Evolutionary conservation across 441 rosid genomes (phyloP), one percentile per base, ranked within the genome.

Genomic region (Aleurites moluccanus): DNA sequence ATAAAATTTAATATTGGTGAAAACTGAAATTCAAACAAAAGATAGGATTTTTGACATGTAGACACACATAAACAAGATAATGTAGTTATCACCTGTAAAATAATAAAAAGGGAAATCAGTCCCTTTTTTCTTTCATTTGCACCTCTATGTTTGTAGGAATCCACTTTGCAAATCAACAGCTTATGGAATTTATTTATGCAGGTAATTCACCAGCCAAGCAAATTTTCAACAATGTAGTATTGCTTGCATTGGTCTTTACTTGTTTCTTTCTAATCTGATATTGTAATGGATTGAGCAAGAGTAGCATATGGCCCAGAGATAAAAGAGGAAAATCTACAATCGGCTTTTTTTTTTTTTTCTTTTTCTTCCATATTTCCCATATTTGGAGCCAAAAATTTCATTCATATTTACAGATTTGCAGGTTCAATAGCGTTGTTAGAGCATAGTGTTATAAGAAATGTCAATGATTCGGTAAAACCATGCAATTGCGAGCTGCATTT

Each of bases 121-220:
- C 38, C 64, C 40, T 10, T 40, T 40, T 42, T 23, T 62, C 49
- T 10, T 6, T 45, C 50, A 33, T 3, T 18, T 42, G 50, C 50
- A 23, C 47, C 63, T 28, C 10, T 40, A 52, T 11, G n/a, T 20
- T 28, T 38, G 40, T 38, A 38, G 40, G 6, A 44, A 67, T 71
- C 30, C 55, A n/a, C 50, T 23, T n/a, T 4, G n/a, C 30, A 0
- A 30, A 21, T 72, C 75, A 50, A 52, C 45, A 11, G 21, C 53
- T 72, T 53, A 10, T 68, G 23, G 38, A 67, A 49, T 64, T 8
- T 73, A 14, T 35, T 67, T 49, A 25, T 78, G 87, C 86, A 89
- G 92, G 88, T 70, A 78, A 76, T 61, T 87, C 87, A 35, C 73
- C 79, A 49, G 73, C 55, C 47, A 69, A 67, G 70, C 77, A 83